Base-by-base conservation (phyloP, 1,284 basidiomycete genomes). In the Ceratobasidium sp. region DNA sequence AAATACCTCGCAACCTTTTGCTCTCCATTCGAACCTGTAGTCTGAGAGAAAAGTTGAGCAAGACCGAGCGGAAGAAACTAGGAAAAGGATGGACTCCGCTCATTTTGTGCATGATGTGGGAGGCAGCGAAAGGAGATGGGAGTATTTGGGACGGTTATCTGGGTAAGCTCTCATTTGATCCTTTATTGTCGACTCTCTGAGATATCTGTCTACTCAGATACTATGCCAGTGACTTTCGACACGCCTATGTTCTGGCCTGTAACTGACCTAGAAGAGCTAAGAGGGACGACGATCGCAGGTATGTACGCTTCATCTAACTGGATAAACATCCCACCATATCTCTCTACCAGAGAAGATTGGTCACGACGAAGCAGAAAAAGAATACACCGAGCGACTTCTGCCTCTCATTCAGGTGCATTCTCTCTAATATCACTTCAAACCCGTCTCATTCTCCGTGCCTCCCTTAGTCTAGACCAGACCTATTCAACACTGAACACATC, bases 51-150 rank as follows among this genome's bases (percentile, higher is more conserved):
- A 86, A 88, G 2, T 86, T 96, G 69, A 91, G 91, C 13, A 78
- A 84, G 3, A 85, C 87, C 5, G 88, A 88, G 52, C 97, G 95
- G 95, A 89, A 84, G 82, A 84, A 83, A 28, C 84, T 96, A 76
- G 87, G 92, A 70, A 86, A 89, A 71, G 94, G 96, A 0, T 99
- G 97, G 97, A 86, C 90, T 1, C 93, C 94, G 0, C 86, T 99
- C 56, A 98, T 99, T 78, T 86, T 98, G 28, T 94, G 93, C 80
- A 94, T 99, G 92, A 96, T 99, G 94, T 98, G 94, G 93, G 97
- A 98, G 84, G 90, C 90, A 69, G 88, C 91, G 2, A 86, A 85
- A 77, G 90, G 90, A 0, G 57, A 83, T 7, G 82, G 86, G 28
- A 94, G 92, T 59, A 89, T 85, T 78, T 96, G 94, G 94, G 83